Percentiles rank a stretch among this genome's conserved stretches.
Conservation (phyloP, 345 rosid genomes). For the Hypericum androsaemum region DNA sequence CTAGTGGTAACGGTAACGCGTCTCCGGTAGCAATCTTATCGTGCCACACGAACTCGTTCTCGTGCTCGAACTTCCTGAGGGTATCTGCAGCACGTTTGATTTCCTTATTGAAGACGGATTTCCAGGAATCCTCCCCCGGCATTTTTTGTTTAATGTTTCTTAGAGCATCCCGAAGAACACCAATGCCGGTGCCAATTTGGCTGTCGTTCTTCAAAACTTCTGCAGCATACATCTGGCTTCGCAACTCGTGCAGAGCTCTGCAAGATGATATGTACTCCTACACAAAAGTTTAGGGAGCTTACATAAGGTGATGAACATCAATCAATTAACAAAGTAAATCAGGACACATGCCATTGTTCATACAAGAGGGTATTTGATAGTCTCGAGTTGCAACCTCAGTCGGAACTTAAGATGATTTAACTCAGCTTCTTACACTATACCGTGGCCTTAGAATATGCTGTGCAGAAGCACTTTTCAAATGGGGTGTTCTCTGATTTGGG, state of each 20-base stretch:
- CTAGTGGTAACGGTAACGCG: slow-evolving; percentile 48
- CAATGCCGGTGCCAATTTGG: slow-evolving; percentile 45
- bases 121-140: slow-evolving; percentile 55
- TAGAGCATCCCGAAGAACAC: slow-evolving; percentile 47
- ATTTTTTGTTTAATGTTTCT: slow-evolving; percentile 21
- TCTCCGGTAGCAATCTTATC: slow-evolving; percentile 35
- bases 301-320: not conserved
- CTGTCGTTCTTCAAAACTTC: slow-evolving; percentile 27
- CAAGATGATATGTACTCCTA: slow-evolving; percentile 53
- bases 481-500: too few relatives aligned
- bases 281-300: slow-evolving; percentile 6
- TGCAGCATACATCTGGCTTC: slow-evolving; percentile 46
- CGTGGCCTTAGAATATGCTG: too few relatives aligned
- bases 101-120: slow-evolving; percentile 30
- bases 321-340: not conserved
- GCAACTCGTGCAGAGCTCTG: slow-evolving; percentile 54
- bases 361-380: too few relatives aligned
- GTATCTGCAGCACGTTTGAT: slow-evolving; percentile 28
- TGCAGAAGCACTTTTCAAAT: too few relatives aligned
- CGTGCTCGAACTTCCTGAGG: slow-evolving; percentile 40
- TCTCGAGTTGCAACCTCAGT: too few relatives aligned
- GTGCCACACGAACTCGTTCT: slow-evolving; percentile 52
- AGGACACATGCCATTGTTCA: not conserved
- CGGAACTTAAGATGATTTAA: too few relatives aligned
- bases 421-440: too few relatives aligned